Percentiles rank a stretch among this genome's conserved stretches.
These are phyloP conservation scores for Aureobasidium sp. DNA, from an alignment of 2,329 filamentous ascomycete genomes.

Conservation along the genomic window DNA sequence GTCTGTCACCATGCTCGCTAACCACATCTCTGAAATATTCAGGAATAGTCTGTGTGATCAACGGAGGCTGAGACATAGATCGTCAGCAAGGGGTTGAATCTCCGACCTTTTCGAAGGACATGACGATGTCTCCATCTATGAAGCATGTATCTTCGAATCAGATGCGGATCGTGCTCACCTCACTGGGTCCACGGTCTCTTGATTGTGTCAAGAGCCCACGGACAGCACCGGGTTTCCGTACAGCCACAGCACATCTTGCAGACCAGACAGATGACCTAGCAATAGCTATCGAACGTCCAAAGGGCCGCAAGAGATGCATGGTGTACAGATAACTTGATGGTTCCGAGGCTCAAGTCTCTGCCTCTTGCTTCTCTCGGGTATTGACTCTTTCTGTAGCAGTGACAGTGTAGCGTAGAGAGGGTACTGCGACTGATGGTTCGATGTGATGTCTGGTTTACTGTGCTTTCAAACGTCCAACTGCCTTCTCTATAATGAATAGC, in stretches of 20 bases:
- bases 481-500: not conserved
- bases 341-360: not conserved
- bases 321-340: not conserved
- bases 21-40: slow-evolving; percentile 65
- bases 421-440: too few relatives aligned
- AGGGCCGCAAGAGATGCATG: not conserved
- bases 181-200: slow-evolving; percentile 8
- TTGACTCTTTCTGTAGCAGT: not conserved
- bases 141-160: not conserved
- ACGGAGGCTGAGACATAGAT: slow-evolving; percentile 47
- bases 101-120: not conserved
- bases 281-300: not conserved
- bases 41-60: slow-evolving; percentile 62
- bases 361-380: not conserved
- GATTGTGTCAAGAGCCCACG: slow-evolving; percentile 12
- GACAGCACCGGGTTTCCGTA: too few relatives aligned
- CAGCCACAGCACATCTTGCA: not conserved
- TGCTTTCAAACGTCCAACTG: not conserved
- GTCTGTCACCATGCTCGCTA: slow-evolving; percentile 55
- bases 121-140: not conserved
- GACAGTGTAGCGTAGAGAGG: not conserved
- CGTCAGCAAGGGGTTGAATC: not conserved
- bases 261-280: not conserved
- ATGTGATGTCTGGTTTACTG: not conserved
- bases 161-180: not conserved